Evolutionary conservation across 2,329 filamentous ascomycete species (phyloP).

Genomic region (Aspergillus brasiliensis): DNA sequence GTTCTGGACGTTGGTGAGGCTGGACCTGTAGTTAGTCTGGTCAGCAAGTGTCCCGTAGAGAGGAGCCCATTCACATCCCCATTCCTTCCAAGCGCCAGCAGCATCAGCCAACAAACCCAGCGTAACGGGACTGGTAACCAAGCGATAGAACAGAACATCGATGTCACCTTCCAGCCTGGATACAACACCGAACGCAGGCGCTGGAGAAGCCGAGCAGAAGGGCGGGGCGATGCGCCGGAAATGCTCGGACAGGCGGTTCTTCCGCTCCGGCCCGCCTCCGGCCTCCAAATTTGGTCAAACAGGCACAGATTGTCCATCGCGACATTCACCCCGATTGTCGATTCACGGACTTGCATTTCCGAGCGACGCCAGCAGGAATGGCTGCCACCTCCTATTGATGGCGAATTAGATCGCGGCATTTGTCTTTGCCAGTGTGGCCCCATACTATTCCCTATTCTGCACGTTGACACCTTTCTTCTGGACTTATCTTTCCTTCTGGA

Average conservation of each 20-base stretch:
- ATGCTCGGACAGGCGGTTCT: constrained; percentile 13
- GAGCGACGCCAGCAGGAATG: constrained; percentile 52
- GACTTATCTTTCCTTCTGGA: background rate
- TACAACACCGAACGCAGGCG: no score
- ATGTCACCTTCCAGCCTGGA: no score
- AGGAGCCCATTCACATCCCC: no score
- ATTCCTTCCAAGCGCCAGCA: no score
- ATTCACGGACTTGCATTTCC: constrained; percentile 72
- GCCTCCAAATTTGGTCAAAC: constrained; percentile 19
- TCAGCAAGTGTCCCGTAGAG: no score
- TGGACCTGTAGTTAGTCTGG: background rate
- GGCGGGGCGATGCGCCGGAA: background rate
- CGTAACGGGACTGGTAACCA: no score
- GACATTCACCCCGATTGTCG: background rate
- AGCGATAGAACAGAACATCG: no score
- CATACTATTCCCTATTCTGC: constrained; percentile 1
- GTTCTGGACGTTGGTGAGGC: background rate
- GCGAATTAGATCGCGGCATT: constrained; percentile 24
- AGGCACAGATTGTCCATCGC: constrained; percentile 7
- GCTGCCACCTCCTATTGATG: constrained; percentile 16
- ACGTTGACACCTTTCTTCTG: constrained; percentile 1
- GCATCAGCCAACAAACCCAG: no score
- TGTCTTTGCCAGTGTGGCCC: constrained; percentile 15
- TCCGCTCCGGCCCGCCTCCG: constrained; percentile 22
- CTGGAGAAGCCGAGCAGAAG: background rate